Evolutionary conservation across 2,329 filamentous ascomycete genomes (phyloP).

Genomic region (Colletotrichum truncatum): DNA sequence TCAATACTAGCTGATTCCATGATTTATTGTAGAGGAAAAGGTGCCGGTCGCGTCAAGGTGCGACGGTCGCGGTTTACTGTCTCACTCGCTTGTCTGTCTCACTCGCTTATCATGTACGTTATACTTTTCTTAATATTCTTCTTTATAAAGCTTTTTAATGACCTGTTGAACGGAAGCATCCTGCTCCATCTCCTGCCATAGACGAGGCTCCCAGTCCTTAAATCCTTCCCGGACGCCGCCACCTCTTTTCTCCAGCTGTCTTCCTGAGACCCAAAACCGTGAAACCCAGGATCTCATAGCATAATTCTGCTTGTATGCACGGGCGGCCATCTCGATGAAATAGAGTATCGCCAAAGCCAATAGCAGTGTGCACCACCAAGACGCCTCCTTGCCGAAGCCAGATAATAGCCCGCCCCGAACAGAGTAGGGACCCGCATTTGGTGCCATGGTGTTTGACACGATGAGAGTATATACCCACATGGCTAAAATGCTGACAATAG

Average conservation of each 20-base stretch:
- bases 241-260: slow-evolving; percentile 48
- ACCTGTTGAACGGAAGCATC: too few species aligned
- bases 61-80: too few species aligned
- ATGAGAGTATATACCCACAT: background rate
- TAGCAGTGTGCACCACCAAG: background rate
- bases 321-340: background rate
- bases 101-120: too few species aligned
- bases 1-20: too few species aligned
- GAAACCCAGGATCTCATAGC: background rate
- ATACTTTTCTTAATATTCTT: too few species aligned
- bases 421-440: background rate
- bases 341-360: background rate
- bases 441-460: background rate
- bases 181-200: slow-evolving; percentile 68
- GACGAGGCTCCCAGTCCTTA: slow-evolving; percentile 61
- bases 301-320: background rate
- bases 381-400: background rate
- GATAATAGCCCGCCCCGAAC: background rate
- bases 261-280: slow-evolving; percentile 54
- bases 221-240: slow-evolving; percentile 32
- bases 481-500: background rate
- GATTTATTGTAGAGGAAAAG: too few species aligned
- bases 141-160: too few species aligned
- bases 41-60: too few species aligned
- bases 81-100: too few species aligned